These are phyloP conservation scores for Pisolithus thermaeus DNA, from an alignment of 1,284 basidiomycete genomes.

Conservation along the genomic window DNA sequence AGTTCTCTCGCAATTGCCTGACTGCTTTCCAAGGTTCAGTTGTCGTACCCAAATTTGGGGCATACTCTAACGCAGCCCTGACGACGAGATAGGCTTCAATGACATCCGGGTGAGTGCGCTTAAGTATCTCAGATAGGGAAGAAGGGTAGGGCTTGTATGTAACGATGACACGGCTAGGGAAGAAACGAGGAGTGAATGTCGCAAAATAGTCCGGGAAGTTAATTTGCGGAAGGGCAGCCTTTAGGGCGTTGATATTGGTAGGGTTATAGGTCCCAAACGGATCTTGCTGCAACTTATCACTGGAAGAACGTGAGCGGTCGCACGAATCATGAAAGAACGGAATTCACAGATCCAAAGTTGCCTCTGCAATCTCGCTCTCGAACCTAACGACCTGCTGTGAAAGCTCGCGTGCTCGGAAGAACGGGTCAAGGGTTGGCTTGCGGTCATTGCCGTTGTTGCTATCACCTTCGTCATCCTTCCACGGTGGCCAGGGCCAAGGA, in stretches of 20 bases:
- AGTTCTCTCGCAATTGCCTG: slow-evolving; percentile 60
- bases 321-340: background rate
- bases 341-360: slow-evolving; percentile 73
- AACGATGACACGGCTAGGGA: slow-evolving; percentile 75
- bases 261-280: slow-evolving; percentile 92
- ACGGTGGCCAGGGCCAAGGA: slow-evolving; percentile 85
- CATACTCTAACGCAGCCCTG: slow-evolving; percentile 61
- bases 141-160: slow-evolving; percentile 79
- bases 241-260: slow-evolving; percentile 60
- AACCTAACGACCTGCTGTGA: slow-evolving; percentile 75
- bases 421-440: slow-evolving; percentile 29
- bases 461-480: slow-evolving; percentile 58
- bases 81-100: slow-evolving; percentile 84
- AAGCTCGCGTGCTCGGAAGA: slow-evolving; percentile 51
- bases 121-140: slow-evolving; percentile 67
- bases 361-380: slow-evolving; percentile 76
- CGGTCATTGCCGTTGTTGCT: slow-evolving; percentile 43
- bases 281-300: slow-evolving; percentile 66
- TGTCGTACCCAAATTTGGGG: slow-evolving; percentile 63
- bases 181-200: slow-evolving; percentile 72
- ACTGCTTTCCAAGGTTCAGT: slow-evolving; percentile 75
- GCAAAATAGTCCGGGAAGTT: slow-evolving; percentile 83
- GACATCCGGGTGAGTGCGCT: slow-evolving; percentile 63
- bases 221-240: slow-evolving; percentile 70
- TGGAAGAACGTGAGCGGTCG: slow-evolving; percentile 19